phyloP scores from a whole-genome alignment of 192 early-diverging fungal species.

The Cladochytrium replicatum region DNA sequence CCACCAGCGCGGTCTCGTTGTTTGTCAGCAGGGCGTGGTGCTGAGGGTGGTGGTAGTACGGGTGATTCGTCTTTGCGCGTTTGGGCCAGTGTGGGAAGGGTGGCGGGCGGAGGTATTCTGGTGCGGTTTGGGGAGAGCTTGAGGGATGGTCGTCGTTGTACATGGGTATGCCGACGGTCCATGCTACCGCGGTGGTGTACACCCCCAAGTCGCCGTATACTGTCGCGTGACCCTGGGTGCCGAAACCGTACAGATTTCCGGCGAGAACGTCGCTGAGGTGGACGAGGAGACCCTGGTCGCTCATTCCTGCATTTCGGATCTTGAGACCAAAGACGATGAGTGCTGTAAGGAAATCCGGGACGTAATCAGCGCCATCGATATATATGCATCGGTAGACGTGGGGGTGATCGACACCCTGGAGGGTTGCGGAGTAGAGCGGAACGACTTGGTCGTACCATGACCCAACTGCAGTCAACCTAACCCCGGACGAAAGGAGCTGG shows the following conservation, averaged over 20 bases:
- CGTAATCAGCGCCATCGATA: slow-evolving; percentile 75
- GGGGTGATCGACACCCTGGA: slow-evolving; percentile 48
- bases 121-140: too few species aligned
- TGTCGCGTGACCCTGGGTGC: slow-evolving; percentile 84
- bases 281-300: slow-evolving; percentile 77
- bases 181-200: slow-evolving; percentile 48
- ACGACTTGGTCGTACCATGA: slow-evolving; percentile 96
- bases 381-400: slow-evolving; percentile 85
- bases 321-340: slow-evolving; percentile 79
- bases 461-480: slow-evolving; percentile 67
- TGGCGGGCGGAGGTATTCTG: too few species aligned
- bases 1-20: too few species aligned
- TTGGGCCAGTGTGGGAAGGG: too few species aligned
- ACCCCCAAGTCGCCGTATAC: slow-evolving; percentile 85
- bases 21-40: too few species aligned
- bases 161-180: slow-evolving; percentile 42
- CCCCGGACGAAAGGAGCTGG: slow-evolving; percentile 54
- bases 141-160: too few species aligned
- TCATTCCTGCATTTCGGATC: slow-evolving; percentile 77
- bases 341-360: slow-evolving; percentile 70
- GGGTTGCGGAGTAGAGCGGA: slow-evolving; percentile 50
- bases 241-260: slow-evolving; percentile 73
- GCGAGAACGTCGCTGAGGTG: slow-evolving; percentile 79
- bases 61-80: too few species aligned
- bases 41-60: too few species aligned